Evolutionary conservation across 345 rosid genomes (phyloP), one percentile per base, ranked within the genome.

Genomic region (Rhodamnia rubescens): DNA sequence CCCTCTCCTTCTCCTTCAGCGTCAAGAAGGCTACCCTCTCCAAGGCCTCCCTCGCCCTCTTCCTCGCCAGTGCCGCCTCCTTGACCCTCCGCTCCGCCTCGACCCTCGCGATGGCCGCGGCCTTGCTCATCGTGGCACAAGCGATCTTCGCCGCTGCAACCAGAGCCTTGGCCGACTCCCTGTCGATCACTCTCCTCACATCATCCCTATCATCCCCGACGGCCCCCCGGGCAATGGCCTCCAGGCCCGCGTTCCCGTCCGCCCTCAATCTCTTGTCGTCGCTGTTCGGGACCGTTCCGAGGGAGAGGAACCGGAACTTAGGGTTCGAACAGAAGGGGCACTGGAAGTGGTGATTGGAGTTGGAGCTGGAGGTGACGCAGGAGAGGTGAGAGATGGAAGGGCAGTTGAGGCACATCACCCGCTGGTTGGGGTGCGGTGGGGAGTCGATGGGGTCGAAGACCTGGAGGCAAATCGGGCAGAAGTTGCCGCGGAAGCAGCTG

Each of bases 31-130:
- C 85, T 5, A 94, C 90, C 16, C 91, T 87, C 85, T 93, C 96
- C 44, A 96, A 85, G 20, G 96, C 94, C 87, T 95, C 98, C 54
- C 92, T 89, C 1, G 96, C 96, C 87, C 93, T 94, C 90, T 92
- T 95, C 85, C 89, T 90, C 8, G 94, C 95, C 50, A 90, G 84
- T 1, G 93, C 93, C 0, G 95, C 95, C 59, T 95, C 99, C 86
- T 84, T 86, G 1, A 85, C 96, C 85, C 90, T 89, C 89, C 92
- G 87, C 14, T 92, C 98, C 0, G 94, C 96, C 51, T 94, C 95
- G 5, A 57, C 29, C 85, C 89, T 87, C 7, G 90, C 90, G 6
- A 55, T 86, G 0, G 12, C 7, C 3, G 90, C 96, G 0, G 95
- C 96, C 82, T 92, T 93, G 27, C 8, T 91, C 94, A 96, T 93